A percentile compares a stretch with the other conserved stretches of the same genome.
Conservation (phyloP, 164 flowering plant species). For the Warburgia ugandensis region DNA sequence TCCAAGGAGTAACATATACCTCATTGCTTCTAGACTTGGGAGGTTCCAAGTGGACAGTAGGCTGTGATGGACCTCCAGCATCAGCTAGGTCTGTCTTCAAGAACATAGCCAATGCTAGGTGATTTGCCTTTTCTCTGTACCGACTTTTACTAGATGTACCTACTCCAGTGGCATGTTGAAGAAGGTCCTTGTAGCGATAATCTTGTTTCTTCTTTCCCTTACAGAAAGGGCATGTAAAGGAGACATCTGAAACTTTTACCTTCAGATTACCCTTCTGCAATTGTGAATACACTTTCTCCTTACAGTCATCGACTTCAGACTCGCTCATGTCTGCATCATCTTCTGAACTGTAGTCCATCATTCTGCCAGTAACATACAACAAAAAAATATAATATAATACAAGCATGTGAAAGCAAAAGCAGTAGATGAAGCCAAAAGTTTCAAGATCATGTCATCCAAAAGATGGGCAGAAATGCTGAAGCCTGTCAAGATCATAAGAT, state of each 20-base stretch:
- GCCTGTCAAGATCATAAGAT: no score
- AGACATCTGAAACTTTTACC: slow-evolving; percentile 36
- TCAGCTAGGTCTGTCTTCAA: slow-evolving; percentile 43
- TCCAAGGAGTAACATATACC: slow-evolving; percentile 14
- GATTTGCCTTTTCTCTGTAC: slow-evolving; percentile 64
- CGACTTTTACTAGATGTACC: slow-evolving; percentile 58
- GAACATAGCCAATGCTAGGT: slow-evolving; percentile 57
- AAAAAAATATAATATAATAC: no score
- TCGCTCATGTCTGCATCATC: slow-evolving; percentile 73
- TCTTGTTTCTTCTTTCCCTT: slow-evolving; percentile 52
- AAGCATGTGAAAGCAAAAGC: no score
- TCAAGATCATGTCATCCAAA: no score
- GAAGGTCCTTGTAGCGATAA: slow-evolving; percentile 51
- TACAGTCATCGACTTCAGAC: slow-evolving; percentile 55
- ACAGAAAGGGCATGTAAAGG: slow-evolving; percentile 71
- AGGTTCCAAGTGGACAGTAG: slow-evolving; percentile 21
- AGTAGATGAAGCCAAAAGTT: no score
- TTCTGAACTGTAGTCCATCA: slow-evolving; percentile 37
- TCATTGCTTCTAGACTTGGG: slow-evolving; percentile 10
- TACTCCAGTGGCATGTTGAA: slow-evolving; percentile 80
- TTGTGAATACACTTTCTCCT: slow-evolving; percentile 39
- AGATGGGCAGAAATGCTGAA: no score
- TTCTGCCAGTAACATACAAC: background rate
- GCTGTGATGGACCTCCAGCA: slow-evolving; percentile 24
- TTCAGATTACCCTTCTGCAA: slow-evolving; percentile 44